Evolutionary conservation across 2,329 filamentous ascomycete species (phyloP), one percentile per base, ranked within the genome.

Genomic region (Penicillium sp.): DNA sequence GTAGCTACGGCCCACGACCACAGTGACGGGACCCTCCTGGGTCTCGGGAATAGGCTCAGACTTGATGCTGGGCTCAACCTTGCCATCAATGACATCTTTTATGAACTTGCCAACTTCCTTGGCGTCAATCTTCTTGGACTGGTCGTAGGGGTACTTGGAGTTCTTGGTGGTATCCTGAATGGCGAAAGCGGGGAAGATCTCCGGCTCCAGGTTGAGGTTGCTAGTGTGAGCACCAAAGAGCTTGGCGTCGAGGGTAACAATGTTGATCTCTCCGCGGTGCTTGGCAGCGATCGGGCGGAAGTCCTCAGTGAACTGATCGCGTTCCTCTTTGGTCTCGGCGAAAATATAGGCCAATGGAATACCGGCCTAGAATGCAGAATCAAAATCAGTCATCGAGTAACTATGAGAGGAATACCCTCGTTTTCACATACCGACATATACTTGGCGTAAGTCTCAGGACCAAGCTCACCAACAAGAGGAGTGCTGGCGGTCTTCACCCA

Each of bases 321-420:
- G 93, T 85, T 96, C 92, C 81, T 98, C 93, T 27, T 85, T 75
- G 46, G 90, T 93, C 82, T 97, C 93, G 64, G 93, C 88, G 79
- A 99, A 98, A 80, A 99, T 96, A 82, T 98, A 99, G 64, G 92
- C 95, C 62, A 99, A 88, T 60, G 95, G 95, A 67, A 98, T 84
- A 66, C 91, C 92, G 67, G 93, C 86, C 83, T 84, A 24, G 29
- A 7, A 3, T 29, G 39, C n/a, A 16, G 4, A 47, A 49, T 16
- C 11, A 11, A 42, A 8, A 24, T 54, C 44, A 58, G 47, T 35
- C 4, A 52, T 27, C 16, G 29, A 27, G n/a, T 19, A 11, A 13
- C 7, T 19, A 5, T 1, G 3, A 21, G 14, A 16, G 6, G 8
- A 13, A 14, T n/a, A 33, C 19, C 19, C 19, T 42, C 9, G 13